Percentiles rank a stretch among this genome's conserved stretches.
phyloP scores from a whole-genome alignment of 1,284 basidiomycete genomes.

The Erythrobasidium hasegawianum region DNA sequence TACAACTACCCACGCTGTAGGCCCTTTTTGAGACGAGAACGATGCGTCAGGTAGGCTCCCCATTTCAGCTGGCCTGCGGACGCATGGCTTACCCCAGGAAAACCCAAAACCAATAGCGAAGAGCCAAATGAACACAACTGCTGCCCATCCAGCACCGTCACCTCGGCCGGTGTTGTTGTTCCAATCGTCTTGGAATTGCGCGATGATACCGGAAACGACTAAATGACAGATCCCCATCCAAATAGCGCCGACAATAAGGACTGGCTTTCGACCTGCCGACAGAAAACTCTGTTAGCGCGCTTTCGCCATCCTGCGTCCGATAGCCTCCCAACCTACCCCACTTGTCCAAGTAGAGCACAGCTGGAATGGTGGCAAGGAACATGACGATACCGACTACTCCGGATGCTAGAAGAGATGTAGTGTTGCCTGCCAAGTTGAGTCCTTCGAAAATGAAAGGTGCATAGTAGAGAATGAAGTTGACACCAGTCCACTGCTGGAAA shows the following conservation, averaged over 20 bases:
- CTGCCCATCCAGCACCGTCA: conserved; percentile 20
- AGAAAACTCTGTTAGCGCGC: too few species aligned
- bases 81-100: conserved; percentile 38
- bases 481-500: conserved; percentile 46
- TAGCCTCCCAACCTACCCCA: too few species aligned
- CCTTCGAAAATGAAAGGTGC: conserved; percentile 34
- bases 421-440: conserved; percentile 34
- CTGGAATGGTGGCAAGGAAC: conserved; percentile 38
- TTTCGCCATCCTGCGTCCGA: too few species aligned
- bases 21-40: conserved; percentile 7
- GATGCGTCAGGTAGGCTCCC: too few species aligned
- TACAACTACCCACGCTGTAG: conserved; percentile 42
- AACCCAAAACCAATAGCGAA: conserved; percentile 42
- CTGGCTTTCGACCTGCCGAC: too few species aligned
- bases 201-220: conserved; percentile 44
- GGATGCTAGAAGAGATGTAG: conserved; percentile 34
- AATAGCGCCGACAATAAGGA: conserved; percentile 40
- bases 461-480: conserved; percentile 44
- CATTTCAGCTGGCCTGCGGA: too few species aligned
- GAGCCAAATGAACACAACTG: conserved; percentile 38
- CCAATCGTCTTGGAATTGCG: conserved; percentile 40
- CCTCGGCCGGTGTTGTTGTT: conserved; percentile 11
- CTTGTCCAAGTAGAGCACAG: conserved; percentile 44
- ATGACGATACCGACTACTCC: conserved; percentile 32
- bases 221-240: conserved; percentile 41